These are phyloP conservation scores for Salix udensis DNA, from an alignment of 345 rosid species.

Conservation along the genomic window DNA sequence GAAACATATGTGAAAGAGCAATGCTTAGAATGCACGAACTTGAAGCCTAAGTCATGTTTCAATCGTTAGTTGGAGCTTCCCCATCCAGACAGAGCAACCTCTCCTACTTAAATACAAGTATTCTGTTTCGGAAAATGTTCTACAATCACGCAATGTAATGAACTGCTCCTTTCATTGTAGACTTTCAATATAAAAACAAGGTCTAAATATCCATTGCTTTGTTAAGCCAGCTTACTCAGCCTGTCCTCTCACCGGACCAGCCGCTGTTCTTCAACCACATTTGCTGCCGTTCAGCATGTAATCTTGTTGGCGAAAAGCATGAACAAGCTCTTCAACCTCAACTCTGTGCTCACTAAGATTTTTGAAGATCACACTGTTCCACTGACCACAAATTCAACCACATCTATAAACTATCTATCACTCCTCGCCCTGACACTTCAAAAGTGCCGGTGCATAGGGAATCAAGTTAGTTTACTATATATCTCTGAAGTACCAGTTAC, in stretches of 20 bases:
- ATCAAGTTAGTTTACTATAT: background rate
- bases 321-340: background rate
- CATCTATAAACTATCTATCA: background rate
- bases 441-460: background rate
- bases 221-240: background rate
- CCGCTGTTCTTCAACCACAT: background rate
- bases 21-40: conserved; percentile 41
- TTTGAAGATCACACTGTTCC: background rate
- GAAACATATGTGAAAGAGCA: conserved; percentile 1
- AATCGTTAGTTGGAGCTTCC: conserved; percentile 48
- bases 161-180: background rate
- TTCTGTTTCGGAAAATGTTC: background rate
- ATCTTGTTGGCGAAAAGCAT: background rate
- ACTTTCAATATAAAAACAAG: too few species aligned
- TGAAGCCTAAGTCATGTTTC: conserved; percentile 29
- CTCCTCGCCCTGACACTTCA: background rate
- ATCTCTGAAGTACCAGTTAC: background rate
- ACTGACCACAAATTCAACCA: background rate
- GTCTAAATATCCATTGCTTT: background rate
- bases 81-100: conserved; percentile 29
- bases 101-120: conserved; percentile 14
- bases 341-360: background rate
- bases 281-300: background rate
- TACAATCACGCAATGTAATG: background rate
- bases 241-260: background rate